Conservation (phyloP, 257 asterid species). For the Capsicum pubescens region DNA sequence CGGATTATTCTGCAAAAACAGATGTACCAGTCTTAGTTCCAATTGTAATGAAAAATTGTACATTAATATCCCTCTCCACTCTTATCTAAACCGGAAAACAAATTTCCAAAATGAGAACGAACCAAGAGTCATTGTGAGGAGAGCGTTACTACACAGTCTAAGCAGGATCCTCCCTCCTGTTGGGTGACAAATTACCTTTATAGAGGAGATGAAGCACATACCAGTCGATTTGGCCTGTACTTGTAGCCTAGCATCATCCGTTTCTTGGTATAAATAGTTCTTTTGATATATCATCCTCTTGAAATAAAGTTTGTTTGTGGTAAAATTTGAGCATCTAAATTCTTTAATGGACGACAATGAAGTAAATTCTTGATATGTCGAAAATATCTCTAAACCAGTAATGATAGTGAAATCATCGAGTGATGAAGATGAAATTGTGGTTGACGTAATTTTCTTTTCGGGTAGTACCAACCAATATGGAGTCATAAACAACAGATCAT, state of each 20-base stretch:
- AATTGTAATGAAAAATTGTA: background rate
- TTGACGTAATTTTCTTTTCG: no score
- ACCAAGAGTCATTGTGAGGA: background rate
- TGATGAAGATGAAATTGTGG: no score
- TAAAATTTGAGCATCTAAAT: no score
- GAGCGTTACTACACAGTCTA: background rate
- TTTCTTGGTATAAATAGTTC: constrained; percentile 46
- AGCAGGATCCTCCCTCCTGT: constrained; percentile 11
- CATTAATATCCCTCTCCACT: background rate
- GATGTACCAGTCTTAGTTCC: background rate
- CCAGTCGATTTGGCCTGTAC: constrained; percentile 92
- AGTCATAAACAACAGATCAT: no score
- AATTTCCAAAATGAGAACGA: background rate
- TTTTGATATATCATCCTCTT: no score
- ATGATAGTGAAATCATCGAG: no score
- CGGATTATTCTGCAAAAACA: constrained; percentile 70
- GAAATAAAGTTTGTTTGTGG: no score
- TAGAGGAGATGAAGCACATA: constrained; percentile 30
- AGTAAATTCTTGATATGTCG: no score
- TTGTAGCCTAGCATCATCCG: constrained; percentile 97
- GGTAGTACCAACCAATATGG: no score
- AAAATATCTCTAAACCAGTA: no score
- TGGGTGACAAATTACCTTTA: background rate
- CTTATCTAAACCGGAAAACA: background rate
- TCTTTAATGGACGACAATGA: no score